Conservation (phyloP, 352 stramenopile species). For the Phytophthora foliorum region DNA sequence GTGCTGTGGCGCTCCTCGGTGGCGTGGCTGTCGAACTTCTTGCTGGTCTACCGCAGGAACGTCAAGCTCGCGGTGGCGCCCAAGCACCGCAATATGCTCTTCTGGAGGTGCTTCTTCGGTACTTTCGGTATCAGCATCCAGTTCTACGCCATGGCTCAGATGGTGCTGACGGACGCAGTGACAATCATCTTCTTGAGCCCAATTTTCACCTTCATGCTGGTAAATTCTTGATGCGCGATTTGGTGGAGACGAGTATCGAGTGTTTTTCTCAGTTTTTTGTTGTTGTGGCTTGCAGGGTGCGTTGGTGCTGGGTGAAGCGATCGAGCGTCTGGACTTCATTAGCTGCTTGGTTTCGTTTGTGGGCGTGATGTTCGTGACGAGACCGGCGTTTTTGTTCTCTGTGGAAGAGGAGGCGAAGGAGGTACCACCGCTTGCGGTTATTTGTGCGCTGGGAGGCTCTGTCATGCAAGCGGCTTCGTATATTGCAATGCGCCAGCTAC, state of each 20-base stretch:
- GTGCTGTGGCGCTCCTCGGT: constrained; percentile 66
- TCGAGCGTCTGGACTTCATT: constrained; percentile 58
- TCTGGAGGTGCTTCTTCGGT: constrained; percentile 59
- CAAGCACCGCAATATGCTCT: constrained; percentile 37
- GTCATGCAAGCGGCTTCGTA: constrained; percentile 60
- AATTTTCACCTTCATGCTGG: constrained; percentile 75
- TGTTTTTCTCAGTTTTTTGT: constrained; percentile 35
- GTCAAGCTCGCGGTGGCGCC: constrained; percentile 33
- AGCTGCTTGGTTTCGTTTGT: constrained; percentile 62
- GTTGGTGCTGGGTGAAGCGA: constrained; percentile 52
- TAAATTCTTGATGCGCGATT: constrained; percentile 28
- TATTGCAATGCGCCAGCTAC: constrained; percentile 66
- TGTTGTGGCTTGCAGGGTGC: constrained; percentile 47
- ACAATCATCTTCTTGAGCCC: constrained; percentile 74
- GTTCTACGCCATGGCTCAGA: constrained; percentile 78
- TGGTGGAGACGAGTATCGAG: not conserved
- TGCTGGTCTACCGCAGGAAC: constrained; percentile 33
- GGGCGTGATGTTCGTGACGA: constrained; percentile 73
- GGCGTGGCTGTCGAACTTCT: constrained; percentile 59
- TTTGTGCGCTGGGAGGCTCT: constrained; percentile 53
- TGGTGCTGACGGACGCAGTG: constrained; percentile 77
- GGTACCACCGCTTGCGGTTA: constrained; percentile 40
- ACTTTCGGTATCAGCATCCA: constrained; percentile 65
- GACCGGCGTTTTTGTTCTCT: constrained; percentile 63
- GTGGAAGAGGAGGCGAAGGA: constrained; percentile 12